Conservation (phyloP, 306 rosid species). For the Quercus gilva region DNA sequence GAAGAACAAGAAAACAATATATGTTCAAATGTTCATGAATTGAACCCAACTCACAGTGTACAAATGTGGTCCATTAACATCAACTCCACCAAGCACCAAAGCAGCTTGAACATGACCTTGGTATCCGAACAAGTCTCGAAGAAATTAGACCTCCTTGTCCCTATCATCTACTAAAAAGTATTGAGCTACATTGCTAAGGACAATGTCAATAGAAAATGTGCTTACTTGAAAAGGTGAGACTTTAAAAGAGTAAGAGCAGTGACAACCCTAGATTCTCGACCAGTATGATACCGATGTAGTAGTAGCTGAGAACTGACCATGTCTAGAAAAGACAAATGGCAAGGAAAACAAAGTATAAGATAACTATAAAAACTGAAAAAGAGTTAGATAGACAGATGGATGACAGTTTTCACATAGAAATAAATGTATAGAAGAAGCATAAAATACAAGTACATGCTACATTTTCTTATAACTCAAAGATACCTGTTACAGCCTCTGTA, state of each 20-base stretch:
- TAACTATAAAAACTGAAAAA: not conserved
- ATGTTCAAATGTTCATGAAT: not conserved
- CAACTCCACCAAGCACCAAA: constrained; percentile 97
- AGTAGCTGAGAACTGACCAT: constrained; percentile 63
- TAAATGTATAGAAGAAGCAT: not conserved
- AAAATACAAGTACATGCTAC: not conserved
- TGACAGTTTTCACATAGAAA: not conserved
- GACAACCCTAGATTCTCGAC: constrained; percentile 51
- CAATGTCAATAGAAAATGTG: not conserved
- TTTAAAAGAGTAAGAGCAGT: constrained; percentile 53
- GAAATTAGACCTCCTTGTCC: constrained; percentile 8
- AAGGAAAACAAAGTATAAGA: not conserved
- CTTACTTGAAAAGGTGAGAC: constrained; percentile 50
- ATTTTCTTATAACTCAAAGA: not conserved
- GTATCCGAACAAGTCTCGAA: constrained; percentile 46
- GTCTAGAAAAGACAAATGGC: constrained; percentile 21
- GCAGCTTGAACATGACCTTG: constrained; percentile 88
- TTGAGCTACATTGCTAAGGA: not conserved
- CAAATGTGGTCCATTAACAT: constrained; percentile 86
- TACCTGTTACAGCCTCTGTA: constrained; percentile 71
- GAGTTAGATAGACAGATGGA: no score
- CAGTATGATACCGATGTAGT: constrained; percentile 60
- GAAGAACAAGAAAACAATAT: not conserved
- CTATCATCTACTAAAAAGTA: not conserved
- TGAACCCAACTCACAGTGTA: constrained; percentile 42